Conservation (phyloP, 352 stramenopile genomes). For the Phytophthora pisi region DNA sequence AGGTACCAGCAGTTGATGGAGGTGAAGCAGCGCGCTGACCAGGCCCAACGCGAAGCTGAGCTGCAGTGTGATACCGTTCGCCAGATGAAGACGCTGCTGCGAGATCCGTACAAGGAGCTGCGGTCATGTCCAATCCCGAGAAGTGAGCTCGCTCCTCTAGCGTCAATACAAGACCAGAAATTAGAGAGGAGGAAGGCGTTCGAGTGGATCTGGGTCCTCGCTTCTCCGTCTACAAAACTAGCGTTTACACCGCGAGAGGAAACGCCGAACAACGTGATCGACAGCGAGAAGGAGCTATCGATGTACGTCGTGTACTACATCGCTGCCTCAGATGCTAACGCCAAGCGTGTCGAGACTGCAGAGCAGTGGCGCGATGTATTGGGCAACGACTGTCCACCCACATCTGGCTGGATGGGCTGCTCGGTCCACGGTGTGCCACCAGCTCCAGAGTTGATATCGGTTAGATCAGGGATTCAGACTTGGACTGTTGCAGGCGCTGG, state of each 20-base stretch:
- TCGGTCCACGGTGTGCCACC: conserved; percentile 51
- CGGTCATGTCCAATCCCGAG: not conserved
- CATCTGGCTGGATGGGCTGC: conserved; percentile 60
- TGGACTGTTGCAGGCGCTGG: conserved; percentile 65
- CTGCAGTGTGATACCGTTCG: conserved; percentile 36
- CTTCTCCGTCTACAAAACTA: conserved; percentile 45
- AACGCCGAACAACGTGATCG: conserved; percentile 31
- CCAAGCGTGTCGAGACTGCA: conserved; percentile 6
- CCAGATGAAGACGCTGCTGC: conserved; percentile 38
- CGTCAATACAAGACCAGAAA: not conserved
- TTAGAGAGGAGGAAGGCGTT: conserved; percentile 20
- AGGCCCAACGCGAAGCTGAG: conserved; percentile 47
- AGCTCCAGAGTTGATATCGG: conserved; percentile 29
- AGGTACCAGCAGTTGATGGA: conserved; percentile 64
- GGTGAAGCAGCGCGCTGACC: conserved; percentile 55
- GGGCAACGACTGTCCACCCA: conserved; percentile 39
- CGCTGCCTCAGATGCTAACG: conserved; percentile 37
- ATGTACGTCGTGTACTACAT: conserved; percentile 76
- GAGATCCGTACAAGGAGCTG: conserved; percentile 50
- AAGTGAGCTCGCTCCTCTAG: not conserved
- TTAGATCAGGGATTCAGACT: conserved; percentile 67
- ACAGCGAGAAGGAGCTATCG: conserved; percentile 65
- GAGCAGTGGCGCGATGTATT: conserved; percentile 22
- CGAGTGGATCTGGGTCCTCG: conserved; percentile 60
- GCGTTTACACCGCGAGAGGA: conserved; percentile 57